Evolutionary conservation across 108 stramenopile genomes (phyloP).

Genomic region (Schizochytrium sp.): DNA sequence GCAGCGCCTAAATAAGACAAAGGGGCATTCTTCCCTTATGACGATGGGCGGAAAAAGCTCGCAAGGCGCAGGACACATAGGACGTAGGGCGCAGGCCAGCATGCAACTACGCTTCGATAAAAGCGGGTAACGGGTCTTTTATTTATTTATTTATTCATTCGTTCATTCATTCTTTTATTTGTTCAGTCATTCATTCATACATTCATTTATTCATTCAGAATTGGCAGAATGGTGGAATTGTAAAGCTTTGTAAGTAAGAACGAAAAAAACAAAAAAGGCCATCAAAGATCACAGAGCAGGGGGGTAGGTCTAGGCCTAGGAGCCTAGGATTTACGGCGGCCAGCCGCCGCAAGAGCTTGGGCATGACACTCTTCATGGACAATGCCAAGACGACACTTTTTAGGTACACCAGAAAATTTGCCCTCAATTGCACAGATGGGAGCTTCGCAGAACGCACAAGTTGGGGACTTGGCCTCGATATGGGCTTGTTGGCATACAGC

Average conservation of each 20-base stretch:
- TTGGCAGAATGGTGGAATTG: too few relatives aligned
- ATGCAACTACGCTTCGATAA: background rate
- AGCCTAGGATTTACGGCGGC: background rate
- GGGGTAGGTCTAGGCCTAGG: too few relatives aligned
- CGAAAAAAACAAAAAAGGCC: too few relatives aligned
- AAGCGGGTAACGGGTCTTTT: background rate
- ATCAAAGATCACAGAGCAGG: too few relatives aligned
- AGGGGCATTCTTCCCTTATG: too few relatives aligned
- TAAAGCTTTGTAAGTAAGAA: too few relatives aligned
- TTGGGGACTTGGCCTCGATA: background rate
- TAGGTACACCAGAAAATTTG: background rate
- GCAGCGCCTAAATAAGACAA: too few relatives aligned
- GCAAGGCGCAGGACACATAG: background rate
- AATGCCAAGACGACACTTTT: background rate
- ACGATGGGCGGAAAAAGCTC: background rate
- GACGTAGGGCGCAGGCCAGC: background rate
- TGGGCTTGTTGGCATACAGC: background rate
- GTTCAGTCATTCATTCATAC: background rate
- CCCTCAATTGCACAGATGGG: background rate
- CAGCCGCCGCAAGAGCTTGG: background rate
- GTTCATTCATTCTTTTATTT: background rate
- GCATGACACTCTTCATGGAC: background rate
- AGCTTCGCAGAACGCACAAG: background rate
- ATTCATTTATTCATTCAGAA: background rate
- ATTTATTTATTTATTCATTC: background rate